Base-by-base conservation (phyloP, 495 filamentous ascomycete species). In the Aspergillus cristatus region DNA sequence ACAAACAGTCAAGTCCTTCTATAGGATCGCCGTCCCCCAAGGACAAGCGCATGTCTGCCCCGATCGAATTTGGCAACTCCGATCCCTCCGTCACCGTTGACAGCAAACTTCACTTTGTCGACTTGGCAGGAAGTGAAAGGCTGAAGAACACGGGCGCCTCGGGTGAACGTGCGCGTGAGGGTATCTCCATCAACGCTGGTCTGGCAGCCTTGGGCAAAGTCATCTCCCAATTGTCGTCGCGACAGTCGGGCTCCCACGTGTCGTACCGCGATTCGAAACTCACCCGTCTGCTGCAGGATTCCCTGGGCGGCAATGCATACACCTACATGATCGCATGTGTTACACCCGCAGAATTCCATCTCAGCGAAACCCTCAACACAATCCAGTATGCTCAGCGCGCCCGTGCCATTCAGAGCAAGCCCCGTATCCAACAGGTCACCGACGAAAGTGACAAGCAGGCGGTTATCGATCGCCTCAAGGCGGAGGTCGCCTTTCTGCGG, bases 271-370 rank as follows among this genome's bases (percentile, higher is more conserved):
- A 99, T 61, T 99, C 91, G 11, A 88, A 83, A 57, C 81, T 99
- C 38, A 99, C 91, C 12, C 84, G 91, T 36, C 72, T 99, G 10
- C 78, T 99, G 12, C 93, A 97, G 67, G 91, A 99, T 58, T 99
- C 91, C 1, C 70, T 99, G n/a, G 91, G 91, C 32, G 93, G 93
- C 3, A 97, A 93, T 53, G 93, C 91, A 0, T 93, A 94, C 50
- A 99, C 91, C 1, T 99, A 97, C 61, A 96, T 99, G 91, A 89
- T 99, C 66, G 91, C 91, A 18, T 99, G 91, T 63, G 89, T 99
- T 16, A 97, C 86, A 5, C 91, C 89, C 5, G 88, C 88, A 11
- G 90, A 94, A 51, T 99, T 97, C 56, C 90, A 99, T 58, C 69
- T 97, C 13, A 97, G 89, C 63, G 91, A 99, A 62, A 97, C 91